Conservation (phyloP, 139 green algal species). For the Deuterostichococcus epilithicus region DNA sequence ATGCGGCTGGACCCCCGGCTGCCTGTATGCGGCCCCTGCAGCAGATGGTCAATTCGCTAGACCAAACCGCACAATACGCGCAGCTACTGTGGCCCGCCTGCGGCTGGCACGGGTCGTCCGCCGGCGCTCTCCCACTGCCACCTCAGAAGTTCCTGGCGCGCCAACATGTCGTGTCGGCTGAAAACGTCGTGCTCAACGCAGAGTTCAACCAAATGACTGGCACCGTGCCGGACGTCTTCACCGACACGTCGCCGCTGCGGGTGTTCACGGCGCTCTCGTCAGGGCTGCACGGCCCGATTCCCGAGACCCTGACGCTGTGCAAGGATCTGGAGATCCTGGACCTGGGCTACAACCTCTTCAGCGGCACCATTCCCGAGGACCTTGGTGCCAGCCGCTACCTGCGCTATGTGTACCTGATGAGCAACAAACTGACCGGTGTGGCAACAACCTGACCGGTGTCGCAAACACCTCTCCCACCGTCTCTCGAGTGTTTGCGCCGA, state of each 20-base stretch:
- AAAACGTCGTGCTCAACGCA: neutral
- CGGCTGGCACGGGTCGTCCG: no score
- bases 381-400: neutral
- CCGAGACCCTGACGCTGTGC: neutral
- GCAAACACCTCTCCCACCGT: no score
- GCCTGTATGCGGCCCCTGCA: no score
- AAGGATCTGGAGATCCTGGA: conserved; percentile 1
- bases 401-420: neutral
- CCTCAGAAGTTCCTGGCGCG: no score
- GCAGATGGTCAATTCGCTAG: no score
- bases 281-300: neutral
- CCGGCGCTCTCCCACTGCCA: no score
- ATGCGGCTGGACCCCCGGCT: no score
- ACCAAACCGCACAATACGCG: no score
- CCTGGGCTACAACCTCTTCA: neutral
- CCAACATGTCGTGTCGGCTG: no score
- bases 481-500: no score
- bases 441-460: no score
- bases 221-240: neutral
- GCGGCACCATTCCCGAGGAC: neutral
- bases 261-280: neutral
- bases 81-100: no score
- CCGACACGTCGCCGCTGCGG: neutral
- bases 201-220: neutral
- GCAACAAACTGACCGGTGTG: neutral